Evolutionary conservation across 768 basidiomycete genomes (phyloP).

Genomic region (Termitomyces bulborhizus): DNA sequence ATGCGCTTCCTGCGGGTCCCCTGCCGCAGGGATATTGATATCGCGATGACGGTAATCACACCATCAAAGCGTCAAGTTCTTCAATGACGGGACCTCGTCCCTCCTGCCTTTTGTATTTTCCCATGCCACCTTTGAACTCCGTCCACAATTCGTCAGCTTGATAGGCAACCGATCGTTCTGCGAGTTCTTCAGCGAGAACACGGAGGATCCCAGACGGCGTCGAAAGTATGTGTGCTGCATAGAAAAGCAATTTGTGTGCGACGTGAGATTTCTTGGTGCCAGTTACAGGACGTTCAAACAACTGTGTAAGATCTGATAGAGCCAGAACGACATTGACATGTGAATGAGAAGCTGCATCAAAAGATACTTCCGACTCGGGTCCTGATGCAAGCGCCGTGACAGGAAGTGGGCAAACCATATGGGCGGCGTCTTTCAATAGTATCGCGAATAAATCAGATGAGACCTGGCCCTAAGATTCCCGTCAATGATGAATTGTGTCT

Average conservation of each 20-base stretch:
- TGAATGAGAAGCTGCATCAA: slow-evolving; percentile 28
- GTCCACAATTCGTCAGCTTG: slow-evolving; percentile 6
- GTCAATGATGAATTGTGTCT: background rate
- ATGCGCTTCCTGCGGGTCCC: background rate
- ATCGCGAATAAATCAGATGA: slow-evolving; percentile 40
- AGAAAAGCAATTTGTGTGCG: slow-evolving; percentile 61
- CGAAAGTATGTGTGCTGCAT: slow-evolving; percentile 54
- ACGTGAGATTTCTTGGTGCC: slow-evolving; percentile 28
- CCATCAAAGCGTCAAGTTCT: background rate
- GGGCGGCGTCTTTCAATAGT: slow-evolving; percentile 49
- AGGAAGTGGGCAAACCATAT: slow-evolving; percentile 45
- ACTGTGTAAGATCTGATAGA: slow-evolving; percentile 46
- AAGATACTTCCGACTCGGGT: slow-evolving; percentile 13
- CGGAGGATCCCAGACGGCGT: slow-evolving; percentile 37
- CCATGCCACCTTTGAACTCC: background rate
- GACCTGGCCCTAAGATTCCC: slow-evolving; percentile 24
- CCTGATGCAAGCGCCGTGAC: slow-evolving; percentile 20
- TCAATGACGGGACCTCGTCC: slow-evolving; percentile 4
- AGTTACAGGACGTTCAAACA: slow-evolving; percentile 26
- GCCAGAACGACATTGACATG: slow-evolving; percentile 36
- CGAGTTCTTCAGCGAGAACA: slow-evolving; percentile 35
- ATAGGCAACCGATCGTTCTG: slow-evolving; percentile 19
- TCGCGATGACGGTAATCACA: background rate
- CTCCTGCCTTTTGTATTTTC: background rate
- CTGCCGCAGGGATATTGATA: too few species aligned